Evolutionary conservation across 495 filamentous ascomycete species (phyloP), one percentile per base, ranked within the genome.

Genomic region (Tuber indicum): DNA sequence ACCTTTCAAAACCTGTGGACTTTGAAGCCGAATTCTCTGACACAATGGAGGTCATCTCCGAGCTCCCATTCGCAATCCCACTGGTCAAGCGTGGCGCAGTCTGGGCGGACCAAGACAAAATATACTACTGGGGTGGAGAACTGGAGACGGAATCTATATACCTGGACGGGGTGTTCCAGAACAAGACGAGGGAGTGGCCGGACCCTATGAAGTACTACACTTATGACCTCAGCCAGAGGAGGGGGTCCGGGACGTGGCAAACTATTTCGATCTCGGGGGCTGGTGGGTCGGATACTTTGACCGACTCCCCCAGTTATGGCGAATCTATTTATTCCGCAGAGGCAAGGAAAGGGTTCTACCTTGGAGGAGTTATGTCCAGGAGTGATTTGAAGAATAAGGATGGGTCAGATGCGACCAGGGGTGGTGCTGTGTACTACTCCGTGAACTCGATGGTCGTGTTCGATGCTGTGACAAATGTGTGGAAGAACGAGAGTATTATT

Each of bases 151-250:
- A 62, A 16, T 26, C 58, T 12, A n/a, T 32, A 32, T 62, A 32
- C 58, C 3, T 16, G 58, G 12, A 62, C 58, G 58, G 58, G 58
- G 58, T 10, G 8, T 32, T 32, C 58, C 58, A 62, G 58, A 62
- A 62, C 16, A 26, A 3, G n/a, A 62, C 58, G 10, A 62, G 58
- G 58, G 58, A 62, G n/a, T 62, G 10, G 10, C 58, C 58, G 10
- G n/a, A 62, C 58, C 58, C 58, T 10, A 62, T 32, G 58, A 62
- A 62, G 58, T 62, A 62, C 58, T 62, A 62, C n/a, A 62, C 58
- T 32, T 62, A 32, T 62, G 58, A 62, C 12, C 58, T 62, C 58
- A 32, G 10, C n/a, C 58, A 62, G 26, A n/a, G n/a, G 26, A 62
- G 14, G 58, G n/a, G 58, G 26, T 26, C 58, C n/a, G 58, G 58